Percentiles rank a stretch among this genome's conserved stretches.
Evolutionary conservation across 352 stramenopile genomes (phyloP).

Genomic region (Globisporangium cederbergense): DNA sequence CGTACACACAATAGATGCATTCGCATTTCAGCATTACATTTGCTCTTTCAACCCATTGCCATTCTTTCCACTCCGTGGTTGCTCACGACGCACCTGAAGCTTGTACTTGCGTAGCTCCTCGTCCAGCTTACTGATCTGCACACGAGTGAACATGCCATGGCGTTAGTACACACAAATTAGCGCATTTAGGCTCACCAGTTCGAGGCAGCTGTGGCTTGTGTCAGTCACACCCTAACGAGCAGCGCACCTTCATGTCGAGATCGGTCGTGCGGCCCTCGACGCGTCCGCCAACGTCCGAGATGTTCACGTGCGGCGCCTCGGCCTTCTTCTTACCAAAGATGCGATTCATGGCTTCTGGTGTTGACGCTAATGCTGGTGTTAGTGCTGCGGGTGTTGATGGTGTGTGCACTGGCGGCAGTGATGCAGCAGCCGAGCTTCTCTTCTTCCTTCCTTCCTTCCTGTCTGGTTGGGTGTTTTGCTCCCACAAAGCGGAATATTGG

Average conservation of each 20-base stretch:
- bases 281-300: conserved; percentile 70
- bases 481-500: background rate
- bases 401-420: background rate
- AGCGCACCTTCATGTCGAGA: conserved; percentile 73
- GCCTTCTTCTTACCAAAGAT: conserved; percentile 87
- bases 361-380: background rate
- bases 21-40: background rate
- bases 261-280: conserved; percentile 74
- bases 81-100: conserved; percentile 35
- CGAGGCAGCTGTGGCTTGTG: background rate
- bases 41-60: background rate
- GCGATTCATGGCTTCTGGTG: conserved; percentile 36
- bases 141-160: background rate
- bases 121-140: conserved; percentile 76
- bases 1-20: background rate
- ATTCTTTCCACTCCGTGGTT: background rate
- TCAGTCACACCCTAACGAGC: background rate
- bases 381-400: background rate
- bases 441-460: background rate
- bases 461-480: background rate
- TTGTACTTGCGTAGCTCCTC: conserved; percentile 81
- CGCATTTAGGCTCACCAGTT: background rate
- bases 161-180: background rate
- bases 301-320: conserved; percentile 66
- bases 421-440: background rate